Evolutionary conservation across 2,329 filamentous ascomycete species (phyloP), one percentile per base, ranked within the genome.

Genomic region (Calonectria crousiana): DNA sequence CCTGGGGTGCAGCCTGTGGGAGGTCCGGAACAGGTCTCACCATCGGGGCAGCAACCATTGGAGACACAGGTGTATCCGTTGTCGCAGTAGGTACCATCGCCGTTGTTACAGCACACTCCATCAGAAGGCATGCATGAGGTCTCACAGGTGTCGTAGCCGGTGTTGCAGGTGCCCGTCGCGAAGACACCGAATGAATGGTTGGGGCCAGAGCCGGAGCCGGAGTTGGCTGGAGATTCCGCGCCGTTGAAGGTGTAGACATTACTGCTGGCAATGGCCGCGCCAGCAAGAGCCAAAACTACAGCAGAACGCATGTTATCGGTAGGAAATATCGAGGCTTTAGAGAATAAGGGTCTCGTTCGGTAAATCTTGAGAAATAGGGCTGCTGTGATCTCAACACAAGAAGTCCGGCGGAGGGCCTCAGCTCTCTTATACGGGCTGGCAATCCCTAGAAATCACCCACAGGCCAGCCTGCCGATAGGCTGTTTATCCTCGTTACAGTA

Each of bases 41-140:
- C 84, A n/a, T 75, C 67, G 16, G 75, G 73, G 65, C 84, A 85
- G 77, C 84, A 85, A n/a, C 83, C 83, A 6, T 78, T 75, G 3
- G 53, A 9, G 44, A 77, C 72, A 69, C 84, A 85, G 72, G 80
- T 79, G 26, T 81, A 76, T 8, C 82, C 83, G 16, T 64, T n/a
- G 10, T 81, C 78, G 76, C 84, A 85, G 73, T 81, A 85, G 18
- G 78, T 71, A 41, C 82, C 82, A 20, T 73, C 73, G 60, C 81
- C 78, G 51, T 68, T 72, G 72, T 51, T 64, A 67, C 84, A 85
- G 77, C 84, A 86, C n/a, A 71, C 28, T 16, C 75, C 80, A 11
- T 67, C 69, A 11, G 74, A n/a, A 20, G 81, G 79, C 72, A 85
- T 84, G 69, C 84, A 86, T 28, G 76, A 68, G 62, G 51, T 69